A percentile compares a stretch with the other conserved stretches of the same genome.
Conservation (phyloP, 2,329 filamentous ascomycete genomes). For the Beauveria sp. region DNA sequence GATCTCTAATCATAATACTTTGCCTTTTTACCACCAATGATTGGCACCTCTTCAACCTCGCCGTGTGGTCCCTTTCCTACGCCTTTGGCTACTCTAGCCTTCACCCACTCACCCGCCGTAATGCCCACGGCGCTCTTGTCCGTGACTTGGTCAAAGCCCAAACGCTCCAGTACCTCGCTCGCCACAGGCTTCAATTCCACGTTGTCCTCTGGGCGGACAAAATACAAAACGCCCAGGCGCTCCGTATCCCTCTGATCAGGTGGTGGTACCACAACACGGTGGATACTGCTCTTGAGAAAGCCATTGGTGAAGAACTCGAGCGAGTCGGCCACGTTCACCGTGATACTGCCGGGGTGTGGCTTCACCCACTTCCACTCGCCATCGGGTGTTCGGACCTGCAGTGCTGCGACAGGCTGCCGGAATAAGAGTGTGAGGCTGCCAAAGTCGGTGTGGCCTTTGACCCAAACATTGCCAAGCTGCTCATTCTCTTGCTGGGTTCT, state of each 20-base stretch:
- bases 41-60: too few species aligned
- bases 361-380: conserved; percentile 43
- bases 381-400: conserved; percentile 40
- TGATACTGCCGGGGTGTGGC: conserved; percentile 41
- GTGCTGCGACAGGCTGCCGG: conserved; percentile 47
- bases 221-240: conserved; percentile 39
- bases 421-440: conserved; percentile 50
- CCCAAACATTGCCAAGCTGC: conserved; percentile 26
- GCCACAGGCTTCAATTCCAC: too few species aligned
- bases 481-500: conserved; percentile 37
- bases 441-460: conserved; percentile 44
- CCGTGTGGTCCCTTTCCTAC: too few species aligned
- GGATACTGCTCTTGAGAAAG: conserved; percentile 36
- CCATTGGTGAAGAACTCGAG: conserved; percentile 40
- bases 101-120: too few species aligned
- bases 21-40: too few species aligned
- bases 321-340: conserved; percentile 43
- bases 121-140: too few species aligned
- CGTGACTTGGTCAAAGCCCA: too few species aligned
- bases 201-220: conserved; percentile 16
- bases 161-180: too few species aligned
- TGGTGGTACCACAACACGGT: conserved; percentile 35
- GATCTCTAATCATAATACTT: too few species aligned
- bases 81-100: too few species aligned
- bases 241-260: conserved; percentile 36